Percentiles rank a stretch among this genome's conserved stretches.
phyloP scores from a whole-genome alignment of 495 filamentous ascomycete genomes.

The Neurospora sp. region DNA sequence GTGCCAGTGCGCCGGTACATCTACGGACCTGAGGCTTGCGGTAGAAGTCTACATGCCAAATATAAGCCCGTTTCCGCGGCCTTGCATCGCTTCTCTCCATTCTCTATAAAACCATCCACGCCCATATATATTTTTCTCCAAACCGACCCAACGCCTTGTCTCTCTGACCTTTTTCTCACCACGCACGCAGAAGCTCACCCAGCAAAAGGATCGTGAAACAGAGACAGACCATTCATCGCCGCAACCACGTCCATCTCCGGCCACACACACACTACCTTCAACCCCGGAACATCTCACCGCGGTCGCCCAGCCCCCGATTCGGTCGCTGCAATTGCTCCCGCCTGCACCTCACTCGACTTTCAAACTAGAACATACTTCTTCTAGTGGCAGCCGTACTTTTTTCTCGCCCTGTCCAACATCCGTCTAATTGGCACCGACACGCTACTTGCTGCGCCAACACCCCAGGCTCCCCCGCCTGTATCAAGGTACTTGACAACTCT shows the following conservation, averaged over 20 bases:
- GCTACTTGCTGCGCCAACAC: neutral
- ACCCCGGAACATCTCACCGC: neutral
- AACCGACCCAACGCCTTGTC: neutral
- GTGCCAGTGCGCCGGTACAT: neutral
- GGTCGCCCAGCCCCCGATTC: constrained; percentile 6
- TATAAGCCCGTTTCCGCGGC: neutral
- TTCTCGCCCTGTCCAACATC: neutral
- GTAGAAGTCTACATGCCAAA: neutral
- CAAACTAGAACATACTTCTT: neutral
- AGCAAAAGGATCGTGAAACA: neutral
- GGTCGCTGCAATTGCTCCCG: neutral
- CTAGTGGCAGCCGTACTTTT: neutral
- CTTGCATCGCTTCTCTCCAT: neutral
- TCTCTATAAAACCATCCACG: neutral
- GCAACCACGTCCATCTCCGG: neutral
- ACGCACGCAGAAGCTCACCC: neutral
- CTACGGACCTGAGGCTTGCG: neutral
- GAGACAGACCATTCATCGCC: neutral
- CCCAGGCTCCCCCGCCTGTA: neutral
- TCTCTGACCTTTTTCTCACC: neutral
- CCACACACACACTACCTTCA: neutral
- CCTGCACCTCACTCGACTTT: neutral
- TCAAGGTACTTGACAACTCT: neutral
- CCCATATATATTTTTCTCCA: neutral
- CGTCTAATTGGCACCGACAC: neutral